Base-by-base conservation (phyloP, 169 alveolate genomes). In the Cyclospora cayetanensis region DNA sequence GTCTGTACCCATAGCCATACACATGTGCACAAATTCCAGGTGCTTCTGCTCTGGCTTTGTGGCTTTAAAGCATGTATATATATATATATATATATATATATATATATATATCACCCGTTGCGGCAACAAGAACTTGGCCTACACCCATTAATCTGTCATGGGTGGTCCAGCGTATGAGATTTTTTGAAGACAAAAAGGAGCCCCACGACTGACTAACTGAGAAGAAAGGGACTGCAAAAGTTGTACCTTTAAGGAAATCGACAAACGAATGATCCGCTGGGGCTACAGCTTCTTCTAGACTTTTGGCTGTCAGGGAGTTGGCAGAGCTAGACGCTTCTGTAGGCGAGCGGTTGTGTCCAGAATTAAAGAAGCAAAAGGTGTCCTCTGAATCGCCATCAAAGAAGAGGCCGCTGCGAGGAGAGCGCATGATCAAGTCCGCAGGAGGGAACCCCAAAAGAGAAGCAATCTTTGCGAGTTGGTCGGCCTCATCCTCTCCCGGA, bases 391-490 rank as follows among this genome's bases (percentile, higher is more conserved):
- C 42, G 7, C 72, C 31, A 5, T 85, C 74, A 37, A 85, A 85
- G 84, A 66, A 85, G 53, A 85, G 27, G 4, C 72, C 41, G 15
- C 84, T n/a, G 25, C 84, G 39, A 1, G 91, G 91, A 2, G 91
- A 65, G 4, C 76, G 35, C 39, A 74, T 27, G n/a, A 85, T 66
- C 31, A 91, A 11, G 52, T 83, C 37, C 50, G n/a, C 18, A 1
- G 93, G 93, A 0, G 93, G 93, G 43, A 72, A 34, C 93, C 15
- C 97, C 65, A 85, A 94, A 93, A 37, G 93, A 65, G 72, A 95
- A 92, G 34, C 96, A 95, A 91, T 96, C 95, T 46, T 96, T 72
- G 92, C 96, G 98, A 52, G 94, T 96, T 91, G 95, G 88, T n/a
- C 98, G 15, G 39, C 53, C 72, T 85, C 91, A 39, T 85, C 63